Percentiles rank a stretch among this genome's conserved stretches.
Evolutionary conservation across 768 basidiomycete species (phyloP).

Genomic region (Rhodotorula diobovata): DNA sequence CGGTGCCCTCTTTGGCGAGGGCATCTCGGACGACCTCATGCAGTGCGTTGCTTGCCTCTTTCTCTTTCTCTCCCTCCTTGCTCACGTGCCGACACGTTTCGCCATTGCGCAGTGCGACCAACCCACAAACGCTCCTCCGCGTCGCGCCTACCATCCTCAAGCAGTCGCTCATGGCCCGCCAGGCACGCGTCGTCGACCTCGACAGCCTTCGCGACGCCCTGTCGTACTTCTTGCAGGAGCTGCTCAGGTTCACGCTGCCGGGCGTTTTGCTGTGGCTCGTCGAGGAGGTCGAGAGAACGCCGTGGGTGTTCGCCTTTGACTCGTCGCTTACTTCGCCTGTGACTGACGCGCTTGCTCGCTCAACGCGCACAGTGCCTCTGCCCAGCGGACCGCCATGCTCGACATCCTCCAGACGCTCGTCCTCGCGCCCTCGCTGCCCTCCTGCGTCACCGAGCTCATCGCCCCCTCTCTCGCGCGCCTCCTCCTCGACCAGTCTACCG

Average conservation of each 20-base stretch:
- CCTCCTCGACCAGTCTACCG: neutral
- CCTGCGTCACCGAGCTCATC: slow-evolving; percentile 24
- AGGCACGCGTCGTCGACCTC: slow-evolving; percentile 46
- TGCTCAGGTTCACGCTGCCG: slow-evolving; percentile 49
- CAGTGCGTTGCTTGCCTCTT: slow-evolving; percentile 23
- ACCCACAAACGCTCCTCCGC: slow-evolving; percentile 45
- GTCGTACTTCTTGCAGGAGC: slow-evolving; percentile 50
- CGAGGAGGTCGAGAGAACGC: slow-evolving; percentile 45
- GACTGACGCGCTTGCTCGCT: no score
- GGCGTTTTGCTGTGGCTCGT: slow-evolving; percentile 48
- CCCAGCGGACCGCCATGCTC: slow-evolving; percentile 12
- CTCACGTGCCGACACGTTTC: neutral
- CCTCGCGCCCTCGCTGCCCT: slow-evolving; percentile 22
- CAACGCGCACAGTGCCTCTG: neutral
- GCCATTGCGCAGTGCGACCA: slow-evolving; percentile 43
- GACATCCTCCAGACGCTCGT: slow-evolving; percentile 33
- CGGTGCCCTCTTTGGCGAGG: slow-evolving; percentile 39
- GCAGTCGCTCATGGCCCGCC: slow-evolving; percentile 47
- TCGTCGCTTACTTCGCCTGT: no score
- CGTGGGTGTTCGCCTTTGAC: slow-evolving; percentile 40
- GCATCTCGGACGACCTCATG: slow-evolving; percentile 42
- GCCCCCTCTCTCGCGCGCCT: neutral
- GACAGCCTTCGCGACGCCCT: slow-evolving; percentile 48
- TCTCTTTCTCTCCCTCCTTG: no score
- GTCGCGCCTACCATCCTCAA: slow-evolving; percentile 48